These are phyloP conservation scores for Gaeumannomyces tritici DNA, from an alignment of 2,329 filamentous ascomycete genomes.

Conservation along the genomic window DNA sequence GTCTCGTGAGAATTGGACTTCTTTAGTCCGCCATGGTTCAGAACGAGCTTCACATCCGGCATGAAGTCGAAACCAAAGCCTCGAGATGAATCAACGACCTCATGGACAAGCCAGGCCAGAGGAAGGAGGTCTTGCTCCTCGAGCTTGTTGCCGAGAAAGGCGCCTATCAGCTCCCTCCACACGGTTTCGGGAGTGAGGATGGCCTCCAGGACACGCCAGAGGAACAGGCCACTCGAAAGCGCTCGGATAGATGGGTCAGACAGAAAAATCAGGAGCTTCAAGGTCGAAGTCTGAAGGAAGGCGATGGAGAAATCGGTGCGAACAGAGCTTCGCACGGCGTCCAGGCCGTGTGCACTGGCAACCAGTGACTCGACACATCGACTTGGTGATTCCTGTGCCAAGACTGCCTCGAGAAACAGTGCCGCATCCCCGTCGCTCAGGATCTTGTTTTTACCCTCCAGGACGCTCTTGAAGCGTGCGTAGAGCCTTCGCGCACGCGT, in stretches of 20 bases:
- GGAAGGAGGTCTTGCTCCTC: conserved; percentile 16
- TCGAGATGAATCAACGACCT: conserved; percentile 9
- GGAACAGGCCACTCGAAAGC: conserved; percentile 37
- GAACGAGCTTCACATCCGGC: not conserved
- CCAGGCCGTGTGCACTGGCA: conserved; percentile 14
- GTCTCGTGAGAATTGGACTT: conserved; percentile 13
- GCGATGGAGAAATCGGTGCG: conserved; percentile 14
- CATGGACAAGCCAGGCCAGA: conserved; percentile 14
- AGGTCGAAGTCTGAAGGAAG: conserved; percentile 21
- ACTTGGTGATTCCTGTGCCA: conserved; percentile 11
- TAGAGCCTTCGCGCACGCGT: not conserved
- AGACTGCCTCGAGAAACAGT: conserved; percentile 19
- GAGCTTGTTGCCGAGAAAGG: conserved; percentile 19
- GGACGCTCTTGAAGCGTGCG: not conserved
- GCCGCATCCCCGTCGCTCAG: conserved; percentile 12
- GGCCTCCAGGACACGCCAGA: conserved; percentile 32
- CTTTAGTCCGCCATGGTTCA: not conserved
- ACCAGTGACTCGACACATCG: conserved; percentile 18
- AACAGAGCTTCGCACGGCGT: conserved; percentile 14
- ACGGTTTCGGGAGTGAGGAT: conserved; percentile 43
- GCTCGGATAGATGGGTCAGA: conserved; percentile 33
- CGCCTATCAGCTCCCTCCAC: conserved; percentile 37
- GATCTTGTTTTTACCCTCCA: conserved; percentile 14
- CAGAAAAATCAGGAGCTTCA: conserved; percentile 27
- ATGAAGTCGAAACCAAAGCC: conserved; percentile 11